Percentiles rank a stretch among this genome's conserved stretches.
phyloP scores from a whole-genome alignment of 495 filamentous ascomycete genomes.

The Neurospora sp. region DNA sequence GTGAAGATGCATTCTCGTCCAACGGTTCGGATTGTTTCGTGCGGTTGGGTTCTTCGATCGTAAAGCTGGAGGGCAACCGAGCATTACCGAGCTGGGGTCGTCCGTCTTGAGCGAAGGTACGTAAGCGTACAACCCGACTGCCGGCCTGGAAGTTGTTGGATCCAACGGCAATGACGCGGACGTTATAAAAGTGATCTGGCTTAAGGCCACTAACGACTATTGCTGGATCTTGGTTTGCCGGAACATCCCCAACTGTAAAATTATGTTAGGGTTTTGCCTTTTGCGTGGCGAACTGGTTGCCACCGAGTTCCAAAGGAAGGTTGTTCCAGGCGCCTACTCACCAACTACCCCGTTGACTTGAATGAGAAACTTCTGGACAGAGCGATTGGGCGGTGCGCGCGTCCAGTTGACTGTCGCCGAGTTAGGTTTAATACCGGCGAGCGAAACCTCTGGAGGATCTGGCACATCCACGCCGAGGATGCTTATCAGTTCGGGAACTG shows the following conservation, averaged over 20 bases:
- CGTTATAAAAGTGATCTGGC: slow-evolving; percentile 80
- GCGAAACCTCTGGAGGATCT: slow-evolving; percentile 75
- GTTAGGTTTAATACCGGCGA: slow-evolving; percentile 81
- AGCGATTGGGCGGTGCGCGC: slow-evolving; percentile 62
- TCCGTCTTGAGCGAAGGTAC: slow-evolving; percentile 49
- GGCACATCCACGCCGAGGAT: slow-evolving; percentile 91
- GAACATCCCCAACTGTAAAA: slow-evolving; percentile 69
- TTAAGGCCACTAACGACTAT: slow-evolving; percentile 79
- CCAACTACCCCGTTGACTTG: slow-evolving; percentile 89
- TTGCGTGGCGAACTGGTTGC: neutral
- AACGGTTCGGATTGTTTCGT: slow-evolving; percentile 24
- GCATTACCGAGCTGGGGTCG: slow-evolving; percentile 45
- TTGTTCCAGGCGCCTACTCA: slow-evolving; percentile 29
- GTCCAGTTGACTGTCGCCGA: slow-evolving; percentile 91
- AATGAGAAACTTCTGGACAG: slow-evolving; percentile 78
- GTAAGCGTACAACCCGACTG: slow-evolving; percentile 72
- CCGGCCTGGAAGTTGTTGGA: slow-evolving; percentile 84
- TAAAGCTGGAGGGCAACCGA: slow-evolving; percentile 44
- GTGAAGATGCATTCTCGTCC: slow-evolving; percentile 30
- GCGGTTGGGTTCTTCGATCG: slow-evolving; percentile 34
- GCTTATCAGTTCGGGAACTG: slow-evolving; percentile 80
- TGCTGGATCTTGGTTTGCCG: slow-evolving; percentile 68
- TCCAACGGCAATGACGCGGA: slow-evolving; percentile 83
- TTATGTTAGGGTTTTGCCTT: slow-evolving; percentile 5
- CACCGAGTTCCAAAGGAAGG: neutral